Evolutionary conservation across 2,329 filamentous ascomycete genomes (phyloP), one percentile per base, ranked within the genome.

Genomic region (Exophiala dermatitidis): DNA sequence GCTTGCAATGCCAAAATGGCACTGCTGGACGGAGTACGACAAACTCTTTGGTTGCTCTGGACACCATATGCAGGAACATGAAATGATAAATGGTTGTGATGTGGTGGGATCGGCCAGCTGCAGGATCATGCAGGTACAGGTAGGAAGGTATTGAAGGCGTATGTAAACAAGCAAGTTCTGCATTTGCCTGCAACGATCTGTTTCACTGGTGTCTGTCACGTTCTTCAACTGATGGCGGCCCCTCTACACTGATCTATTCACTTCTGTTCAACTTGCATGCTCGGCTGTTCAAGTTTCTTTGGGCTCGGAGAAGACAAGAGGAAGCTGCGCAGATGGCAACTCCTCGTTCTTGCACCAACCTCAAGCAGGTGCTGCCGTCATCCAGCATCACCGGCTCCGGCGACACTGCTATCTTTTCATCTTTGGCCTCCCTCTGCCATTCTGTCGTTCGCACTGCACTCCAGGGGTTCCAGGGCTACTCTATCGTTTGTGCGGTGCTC

Each of bases 401-500:
- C 44, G 33, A 5, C 40, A 32, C 32, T 40, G 9, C 38, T 53
- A 26, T 26, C 10, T 30, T n/a, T n/a, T 33, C 37, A 37, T 32
- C 53, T 41, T 44, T 46, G 40, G 28, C 42, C 46, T 33, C 42
- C 31, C 47, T 53, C 43, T 43, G 19, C 19, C 19, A 47, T 12
- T 26, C 56, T 53, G 55, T 56, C 53, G n/a, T 56, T 52, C 48
- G 47, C 46, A 55, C 50, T 52, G 42, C 50, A 36, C 42, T 51
- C 37, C 40, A 56, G 47, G 33, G 47, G 32, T 38, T 59, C 43
- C 36, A 47, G 47, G 48, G 47, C 50, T 56, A 53, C 50, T 51
- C 50, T 59, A 59, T 59, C 41, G 28, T 56, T 59, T 51, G 43
- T 33, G 53, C 48, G 43, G 49, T 56, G 53, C 40, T 56, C 31